Percentiles rank a stretch among this genome's conserved stretches.
These are phyloP conservation scores for Eimeria maxima DNA, from an alignment of 169 alveolate species.

Conservation along the genomic window DNA sequence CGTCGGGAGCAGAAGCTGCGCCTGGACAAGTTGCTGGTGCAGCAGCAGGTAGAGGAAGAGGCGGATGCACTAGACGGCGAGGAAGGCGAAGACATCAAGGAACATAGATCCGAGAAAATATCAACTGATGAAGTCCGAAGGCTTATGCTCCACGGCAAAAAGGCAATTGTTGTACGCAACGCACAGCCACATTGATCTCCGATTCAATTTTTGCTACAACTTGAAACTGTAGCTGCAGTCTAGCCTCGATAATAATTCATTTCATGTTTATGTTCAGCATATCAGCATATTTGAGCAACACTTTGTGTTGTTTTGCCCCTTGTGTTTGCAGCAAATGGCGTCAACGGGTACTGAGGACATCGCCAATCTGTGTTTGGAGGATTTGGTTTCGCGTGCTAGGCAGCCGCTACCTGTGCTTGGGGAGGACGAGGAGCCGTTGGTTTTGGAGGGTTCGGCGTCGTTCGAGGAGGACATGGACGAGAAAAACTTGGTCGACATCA, in stretches of 20 bases:
- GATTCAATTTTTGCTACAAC: background rate
- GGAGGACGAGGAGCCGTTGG: slow-evolving; percentile 71
- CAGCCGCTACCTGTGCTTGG: slow-evolving; percentile 79
- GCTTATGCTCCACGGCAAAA: slow-evolving; percentile 92
- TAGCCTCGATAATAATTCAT: background rate
- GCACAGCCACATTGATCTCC: background rate
- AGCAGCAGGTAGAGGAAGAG: slow-evolving; percentile 78
- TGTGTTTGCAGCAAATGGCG: slow-evolving; percentile 80
- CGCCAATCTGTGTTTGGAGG: slow-evolving; percentile 64
- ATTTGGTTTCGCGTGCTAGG: slow-evolving; percentile 62
- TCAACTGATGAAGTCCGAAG: slow-evolving; percentile 91
- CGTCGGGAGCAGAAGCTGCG: slow-evolving; percentile 94
- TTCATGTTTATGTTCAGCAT: background rate
- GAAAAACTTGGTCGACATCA: slow-evolving; percentile 85
- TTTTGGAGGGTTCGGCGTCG: slow-evolving; percentile 50
- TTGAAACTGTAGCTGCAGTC: background rate
- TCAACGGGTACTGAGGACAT: slow-evolving; percentile 77
- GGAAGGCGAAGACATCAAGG: slow-evolving; percentile 84
- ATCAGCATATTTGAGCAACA: background rate
- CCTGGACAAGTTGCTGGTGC: slow-evolving; percentile 92
- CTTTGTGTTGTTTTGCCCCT: background rate
- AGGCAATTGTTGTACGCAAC: slow-evolving; percentile 87
- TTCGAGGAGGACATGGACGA: slow-evolving; percentile 85
- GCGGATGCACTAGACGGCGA: slow-evolving; percentile 75
- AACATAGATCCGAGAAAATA: slow-evolving; percentile 86